Base-by-base conservation (phyloP, 192 early-diverging fungal species). In the Coemansia sp. region DNA sequence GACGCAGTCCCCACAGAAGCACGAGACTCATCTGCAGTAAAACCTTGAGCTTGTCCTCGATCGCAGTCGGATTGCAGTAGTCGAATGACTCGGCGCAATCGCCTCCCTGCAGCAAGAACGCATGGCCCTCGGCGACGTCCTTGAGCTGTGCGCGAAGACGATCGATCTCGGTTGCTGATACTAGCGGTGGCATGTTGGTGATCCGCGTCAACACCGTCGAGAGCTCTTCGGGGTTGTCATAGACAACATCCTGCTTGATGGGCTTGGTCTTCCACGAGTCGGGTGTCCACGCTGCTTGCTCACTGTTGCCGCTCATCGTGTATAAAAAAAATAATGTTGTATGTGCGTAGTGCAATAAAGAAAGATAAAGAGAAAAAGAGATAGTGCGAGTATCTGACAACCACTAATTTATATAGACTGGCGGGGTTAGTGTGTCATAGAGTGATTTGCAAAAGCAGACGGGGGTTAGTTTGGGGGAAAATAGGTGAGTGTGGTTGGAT, bases 31-130 rank as follows among this genome's bases (percentile, higher is more conserved):
- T 98, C 87, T 99, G 96, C 46, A 99, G 86, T 16, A 99, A 79
- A 9, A 99, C 93, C 83, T 98, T 98, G 39, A 99, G 89, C 80
- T 99, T 97, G 74, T 92, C 89, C 68, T 97, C 94, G 75, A 99
- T 98, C 31, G 92, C 91, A 52, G 89, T 87, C 86, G 93, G 74
- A n/a, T 91, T 88, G 81, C 97, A 99, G 80, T 99, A 99, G 72
- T 99, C 95, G 80, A 99, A 99, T 41, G 95, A 88, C 84, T 99
- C 97, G 27, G 97, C 97, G 83, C 97, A 99, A 83, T 98, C 97
- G 63, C 97, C 97, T 66, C 97, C 97, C 83, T 99, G 97, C 33
- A 99, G 86, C 69, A 99, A 83, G 68, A 99, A 98, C 11, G 95
- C 90, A 66, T 95, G 93, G 69, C 93, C 92, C 66, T 92, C 87